Evolutionary conservation across 768 basidiomycete species (phyloP).

Genomic region (Sarcomyxa edulis): DNA sequence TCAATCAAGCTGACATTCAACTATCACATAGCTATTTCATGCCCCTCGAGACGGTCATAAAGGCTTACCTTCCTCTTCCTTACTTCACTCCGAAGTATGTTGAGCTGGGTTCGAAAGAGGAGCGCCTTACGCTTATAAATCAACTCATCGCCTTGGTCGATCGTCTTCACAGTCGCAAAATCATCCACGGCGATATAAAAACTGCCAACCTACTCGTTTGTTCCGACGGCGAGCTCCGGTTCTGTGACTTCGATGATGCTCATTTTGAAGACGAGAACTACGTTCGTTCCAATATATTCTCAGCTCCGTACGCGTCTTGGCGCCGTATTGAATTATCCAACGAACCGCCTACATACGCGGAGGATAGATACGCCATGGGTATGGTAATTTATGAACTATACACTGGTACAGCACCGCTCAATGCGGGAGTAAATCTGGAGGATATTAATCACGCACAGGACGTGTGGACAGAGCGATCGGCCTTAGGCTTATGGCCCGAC

Average conservation of each 20-base stretch:
- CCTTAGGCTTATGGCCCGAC: slow-evolving; percentile 13
- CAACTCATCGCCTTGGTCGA: slow-evolving; percentile 4
- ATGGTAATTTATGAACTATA: slow-evolving; percentile 19
- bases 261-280: slow-evolving; percentile 9
- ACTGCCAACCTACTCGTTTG: slow-evolving; percentile 13
- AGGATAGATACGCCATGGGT: slow-evolving; percentile 20
- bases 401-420: slow-evolving; percentile 15
- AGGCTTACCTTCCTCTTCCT: too few species aligned
- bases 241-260: slow-evolving; percentile 11
- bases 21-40: too few species aligned
- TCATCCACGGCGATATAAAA: slow-evolving; percentile 18
- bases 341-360: slow-evolving; percentile 12
- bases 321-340: slow-evolving; percentile 8
- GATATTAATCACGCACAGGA: slow-evolving; percentile 12
- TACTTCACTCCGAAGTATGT: too few species aligned
- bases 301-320: slow-evolving; percentile 3
- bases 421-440: too few species aligned
- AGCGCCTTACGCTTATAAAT: slow-evolving; percentile 4
- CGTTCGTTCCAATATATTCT: too few species aligned
- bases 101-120: too few species aligned
- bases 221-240: slow-evolving; percentile 8
- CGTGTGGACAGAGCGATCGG: slow-evolving; percentile 7
- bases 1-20: too few species aligned
- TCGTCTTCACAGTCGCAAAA: slow-evolving; percentile 13
- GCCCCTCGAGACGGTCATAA: too few species aligned